A percentile compares a stretch with the other conserved stretches of the same genome.
Conservation (phyloP, 148 eudicot genomes). For the Rhododendron griersonianum region DNA sequence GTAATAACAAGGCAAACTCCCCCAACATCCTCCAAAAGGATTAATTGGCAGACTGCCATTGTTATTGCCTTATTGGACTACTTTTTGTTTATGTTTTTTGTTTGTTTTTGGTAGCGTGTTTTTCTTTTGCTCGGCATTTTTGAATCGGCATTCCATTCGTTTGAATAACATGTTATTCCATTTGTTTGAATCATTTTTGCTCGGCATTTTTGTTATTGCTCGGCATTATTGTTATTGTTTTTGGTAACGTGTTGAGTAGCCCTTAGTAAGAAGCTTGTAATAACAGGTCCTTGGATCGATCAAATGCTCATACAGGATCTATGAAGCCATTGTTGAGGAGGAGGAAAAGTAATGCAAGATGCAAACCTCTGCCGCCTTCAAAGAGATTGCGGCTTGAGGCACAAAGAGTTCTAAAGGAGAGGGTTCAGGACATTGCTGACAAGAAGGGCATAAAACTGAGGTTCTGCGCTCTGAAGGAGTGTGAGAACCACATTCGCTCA, state of each 20-base stretch:
- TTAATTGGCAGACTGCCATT: too few species aligned
- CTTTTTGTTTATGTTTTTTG: too few species aligned
- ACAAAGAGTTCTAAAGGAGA: conserved; percentile 96
- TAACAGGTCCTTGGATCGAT: conserved; percentile 84
- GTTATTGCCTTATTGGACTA: too few species aligned
- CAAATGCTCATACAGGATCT: conserved; percentile 94
- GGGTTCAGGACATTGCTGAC: conserved; percentile 99
- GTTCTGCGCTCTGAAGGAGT: conserved; percentile 88
- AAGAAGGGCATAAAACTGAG: conserved; percentile 92
- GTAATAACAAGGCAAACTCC: not conserved
- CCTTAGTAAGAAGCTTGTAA: conserved; percentile 62
- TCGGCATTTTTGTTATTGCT: too few species aligned
- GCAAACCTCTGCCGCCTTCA: conserved; percentile 94
- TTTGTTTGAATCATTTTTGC: not conserved
- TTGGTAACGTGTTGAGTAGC: conserved; percentile 19
- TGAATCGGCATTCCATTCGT: too few species aligned
- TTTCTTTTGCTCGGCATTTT: too few species aligned
- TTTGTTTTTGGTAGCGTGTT: too few species aligned
- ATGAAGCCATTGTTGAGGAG: conserved; percentile 62
- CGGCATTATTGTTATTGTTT: not conserved
- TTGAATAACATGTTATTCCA: too few species aligned
- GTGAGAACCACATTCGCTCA: conserved; percentile 77
- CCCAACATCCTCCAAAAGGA: too few species aligned
- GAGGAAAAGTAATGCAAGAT: conserved; percentile 62
- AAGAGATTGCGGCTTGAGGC: conserved; percentile 96